phyloP scores from a whole-genome alignment of 2,329 filamentous ascomycete species.

The Pseudogymnoascus sp. region DNA sequence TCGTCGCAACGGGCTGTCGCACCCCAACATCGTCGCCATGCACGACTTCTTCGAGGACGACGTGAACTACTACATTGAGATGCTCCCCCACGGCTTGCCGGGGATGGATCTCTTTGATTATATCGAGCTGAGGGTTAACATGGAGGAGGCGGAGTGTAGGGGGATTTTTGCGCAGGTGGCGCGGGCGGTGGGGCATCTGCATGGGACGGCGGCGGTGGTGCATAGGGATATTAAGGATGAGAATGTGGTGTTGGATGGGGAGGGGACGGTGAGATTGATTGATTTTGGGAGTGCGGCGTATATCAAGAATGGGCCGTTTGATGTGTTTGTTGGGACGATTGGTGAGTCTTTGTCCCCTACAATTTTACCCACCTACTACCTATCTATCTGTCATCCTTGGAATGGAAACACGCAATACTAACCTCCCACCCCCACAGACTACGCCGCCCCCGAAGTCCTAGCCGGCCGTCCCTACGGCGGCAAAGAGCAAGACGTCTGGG shows the following conservation, averaged over 20 bases:
- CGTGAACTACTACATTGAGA: slow-evolving; percentile 97
- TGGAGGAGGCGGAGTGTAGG: slow-evolving; percentile 89
- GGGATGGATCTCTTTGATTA: slow-evolving; percentile 99
- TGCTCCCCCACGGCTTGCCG: slow-evolving; percentile 87
- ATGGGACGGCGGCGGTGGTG: slow-evolving; percentile 83
- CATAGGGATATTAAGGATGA: slow-evolving; percentile 99
- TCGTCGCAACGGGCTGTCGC: slow-evolving; percentile 58
- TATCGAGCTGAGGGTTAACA: slow-evolving; percentile 90
- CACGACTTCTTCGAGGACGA: slow-evolving; percentile 70
- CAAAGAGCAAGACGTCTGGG: slow-evolving; percentile 98
- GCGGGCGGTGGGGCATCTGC: slow-evolving; percentile 80
- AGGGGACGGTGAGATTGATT: slow-evolving; percentile 92
- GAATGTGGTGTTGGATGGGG: slow-evolving; percentile 91
- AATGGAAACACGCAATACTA: too few relatives aligned
- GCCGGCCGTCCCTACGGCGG: slow-evolving; percentile 86
- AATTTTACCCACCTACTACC: not conserved
- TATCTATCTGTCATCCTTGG: too few relatives aligned
- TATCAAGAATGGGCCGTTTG: slow-evolving; percentile 96
- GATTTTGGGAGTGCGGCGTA: slow-evolving; percentile 98
- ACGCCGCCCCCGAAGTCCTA: slow-evolving; percentile 95
- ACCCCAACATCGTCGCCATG: slow-evolving; percentile 67
- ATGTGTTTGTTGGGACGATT: slow-evolving; percentile 97
- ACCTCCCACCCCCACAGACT: slow-evolving; percentile 52
- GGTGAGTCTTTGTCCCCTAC: slow-evolving; percentile 47
- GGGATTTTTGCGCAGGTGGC: slow-evolving; percentile 95